A percentile compares a stretch with the other conserved stretches of the same genome.
phyloP scores from a whole-genome alignment of 225 moss, liverwort and hornwort species.

The Straminergon stramineum region DNA sequence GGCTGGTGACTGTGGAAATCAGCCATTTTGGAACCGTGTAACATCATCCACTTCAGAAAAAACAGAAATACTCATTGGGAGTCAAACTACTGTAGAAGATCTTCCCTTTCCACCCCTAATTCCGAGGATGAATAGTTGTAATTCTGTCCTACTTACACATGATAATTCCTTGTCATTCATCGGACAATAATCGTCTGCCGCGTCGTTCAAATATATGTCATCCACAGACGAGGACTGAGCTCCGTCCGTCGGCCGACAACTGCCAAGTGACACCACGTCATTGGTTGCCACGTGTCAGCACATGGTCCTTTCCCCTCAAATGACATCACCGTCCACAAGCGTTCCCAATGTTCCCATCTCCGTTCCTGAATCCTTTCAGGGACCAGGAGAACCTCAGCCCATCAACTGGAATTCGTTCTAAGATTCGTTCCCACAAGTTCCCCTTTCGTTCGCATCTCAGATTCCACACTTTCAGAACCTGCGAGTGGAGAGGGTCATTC shows the following conservation, averaged over 20 bases:
- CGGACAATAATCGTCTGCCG: too few relatives aligned
- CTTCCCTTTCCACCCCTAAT: too few relatives aligned
- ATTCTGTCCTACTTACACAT: too few relatives aligned
- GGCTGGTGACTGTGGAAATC: too few relatives aligned
- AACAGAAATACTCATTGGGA: too few relatives aligned
- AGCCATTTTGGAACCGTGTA: too few relatives aligned
- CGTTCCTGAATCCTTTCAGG: not conserved
- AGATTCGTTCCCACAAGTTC: not conserved
- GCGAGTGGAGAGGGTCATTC: not conserved
- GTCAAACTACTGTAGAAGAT: too few relatives aligned
- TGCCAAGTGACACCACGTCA: not conserved
- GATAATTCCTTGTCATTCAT: too few relatives aligned
- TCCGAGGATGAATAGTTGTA: too few relatives aligned
- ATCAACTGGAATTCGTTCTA: not conserved
- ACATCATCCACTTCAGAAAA: too few relatives aligned
- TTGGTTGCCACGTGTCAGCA: slow-evolving; percentile 1
- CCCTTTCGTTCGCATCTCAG: not conserved
- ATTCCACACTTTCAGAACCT: not conserved
- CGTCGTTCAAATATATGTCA: too few relatives aligned
- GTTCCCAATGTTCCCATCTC: not conserved
- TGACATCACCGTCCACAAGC: not conserved
- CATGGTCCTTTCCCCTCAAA: not conserved
- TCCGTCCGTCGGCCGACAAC: not conserved
- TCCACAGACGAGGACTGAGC: not conserved
- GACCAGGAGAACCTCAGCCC: not conserved